Base-by-base conservation (phyloP, 2,329 filamentous ascomycete genomes). In the Fusarium nodosum region DNA sequence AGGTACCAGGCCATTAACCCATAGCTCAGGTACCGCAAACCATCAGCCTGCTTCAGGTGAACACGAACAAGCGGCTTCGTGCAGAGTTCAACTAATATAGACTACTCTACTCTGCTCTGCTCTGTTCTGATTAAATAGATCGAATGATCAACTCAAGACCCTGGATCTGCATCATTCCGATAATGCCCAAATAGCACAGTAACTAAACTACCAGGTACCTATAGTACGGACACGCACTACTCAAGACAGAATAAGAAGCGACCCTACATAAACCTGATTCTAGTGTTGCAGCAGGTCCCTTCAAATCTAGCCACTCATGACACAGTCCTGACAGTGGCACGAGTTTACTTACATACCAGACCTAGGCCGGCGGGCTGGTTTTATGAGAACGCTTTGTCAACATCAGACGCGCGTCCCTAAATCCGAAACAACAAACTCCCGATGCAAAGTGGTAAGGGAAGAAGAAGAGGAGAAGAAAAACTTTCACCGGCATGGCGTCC, bases 321-420 rank as follows among this genome's bases (percentile, higher is more conserved):
- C 26, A 24, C 33, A 48, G 58, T 59, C 56, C 61, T 54, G 38
- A 41, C 36, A 41, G 68, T 73, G 72, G 65, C 70, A 61, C 63
- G 60, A 63, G 58, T 72, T 65, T 70, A 60, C 70, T 65, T 70
- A 57, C 70, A 71, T 72, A 46, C 72, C 72, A 72, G 57, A 71
- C 55, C 39, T 60, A 22, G 61, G 53, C 66, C 50, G 61, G 55
- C 64, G 53, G 61, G 53, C 51, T 36, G 48, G 18, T 52, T 63
- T 60, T 57, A 56, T 50, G 63, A 51, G 52, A 69, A 48, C 39
- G 34, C 55, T 64, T 51, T 52, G 69, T 63, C 61, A 54, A 51
- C 42, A 46, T 53, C 60, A 65, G 60, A 64, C 69, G 66, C 69
- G 69, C 68, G 68, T 71, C 67, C 60, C 53, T 57, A 39, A 51